Evolutionary conservation across 192 early-diverging fungal genomes (phyloP).

Genomic region (Coemansia sp.): DNA sequence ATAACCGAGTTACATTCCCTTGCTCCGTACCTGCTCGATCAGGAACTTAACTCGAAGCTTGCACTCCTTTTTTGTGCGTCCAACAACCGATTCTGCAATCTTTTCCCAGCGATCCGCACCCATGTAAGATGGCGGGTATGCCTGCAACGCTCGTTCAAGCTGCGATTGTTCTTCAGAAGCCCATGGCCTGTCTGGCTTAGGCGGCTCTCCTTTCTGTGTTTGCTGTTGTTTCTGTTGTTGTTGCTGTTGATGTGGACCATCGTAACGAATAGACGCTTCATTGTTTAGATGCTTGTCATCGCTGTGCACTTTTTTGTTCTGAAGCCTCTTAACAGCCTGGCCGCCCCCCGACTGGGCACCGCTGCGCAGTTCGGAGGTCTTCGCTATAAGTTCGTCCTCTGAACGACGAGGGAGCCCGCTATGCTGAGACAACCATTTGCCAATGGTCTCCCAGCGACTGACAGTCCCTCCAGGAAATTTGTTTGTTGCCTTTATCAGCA

Average conservation of each 20-base stretch:
- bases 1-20: not conserved
- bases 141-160: slow-evolving; percentile 61
- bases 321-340: slow-evolving; percentile 40
- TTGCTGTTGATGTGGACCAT: slow-evolving; percentile 11
- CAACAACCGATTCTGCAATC: slow-evolving; percentile 60
- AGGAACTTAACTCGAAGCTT: slow-evolving; percentile 60
- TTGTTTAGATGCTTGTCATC: slow-evolving; percentile 1
- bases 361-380: slow-evolving; percentile 68
- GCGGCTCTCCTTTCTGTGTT: not conserved
- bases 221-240: not conserved
- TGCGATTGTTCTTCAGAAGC: slow-evolving; percentile 55
- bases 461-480: slow-evolving; percentile 77
- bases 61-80: slow-evolving; percentile 65
- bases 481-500: slow-evolving; percentile 79
- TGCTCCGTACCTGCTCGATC: slow-evolving; percentile 22
- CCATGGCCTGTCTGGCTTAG: slow-evolving; percentile 49
- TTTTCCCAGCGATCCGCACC: slow-evolving; percentile 68
- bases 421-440: slow-evolving; percentile 75
- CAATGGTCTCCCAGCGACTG: slow-evolving; percentile 76
- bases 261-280: slow-evolving; percentile 26
- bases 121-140: slow-evolving; percentile 60
- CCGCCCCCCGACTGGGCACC: slow-evolving; percentile 48
- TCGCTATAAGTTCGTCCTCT: slow-evolving; percentile 71
- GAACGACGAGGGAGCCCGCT: slow-evolving; percentile 60
- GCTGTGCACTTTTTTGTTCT: slow-evolving; percentile 29